Evolutionary conservation across 306 rosid species (phyloP), one percentile per base, ranked within the genome.

Genomic region (Prunus salicina): DNA sequence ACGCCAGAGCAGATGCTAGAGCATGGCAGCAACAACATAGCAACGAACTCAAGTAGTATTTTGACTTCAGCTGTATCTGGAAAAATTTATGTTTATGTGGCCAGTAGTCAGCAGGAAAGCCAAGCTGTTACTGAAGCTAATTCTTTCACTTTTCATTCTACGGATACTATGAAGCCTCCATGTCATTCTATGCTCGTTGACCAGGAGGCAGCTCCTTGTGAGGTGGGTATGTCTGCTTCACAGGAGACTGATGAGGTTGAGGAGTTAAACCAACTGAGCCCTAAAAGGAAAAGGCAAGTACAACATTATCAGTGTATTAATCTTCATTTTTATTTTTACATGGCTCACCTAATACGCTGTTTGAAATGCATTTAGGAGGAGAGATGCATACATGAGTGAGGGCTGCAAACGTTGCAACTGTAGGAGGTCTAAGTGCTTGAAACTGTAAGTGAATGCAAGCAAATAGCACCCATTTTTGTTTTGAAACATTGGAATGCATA

Each of bases 401-500:
- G 47, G 32, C 60, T 62, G 74, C 71, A 76, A 68, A 72, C 57
- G n/a, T 25, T 85, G 88, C 69, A 55, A 73, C 62, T 85, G 86
- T 64, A 82, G 41, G 75, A 85, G 55, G 62, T 76, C 82, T 63
- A 49, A 51, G 43, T 85, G 88, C 74, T 64, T 82, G 79, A 76
- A 82, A 79, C 80, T 76, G 84, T 85, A 85, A 79, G 88, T 79
- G 53, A 71, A 70, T 7, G 51, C 53, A 32, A 16, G 18, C n/a
- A 2, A 5, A 32, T 55, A 32, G 38, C 73, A 20, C 52, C 12
- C 43, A 67, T 72, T 38, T 74, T 14, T 5, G 1, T 16, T 24
- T 15, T 60, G 49, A 20, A 38, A 46, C 25, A 62, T 63, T 62
- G 47, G 20, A 49, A 70, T 52, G 25, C 12, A 12, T 70, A 7